Base-by-base conservation (phyloP, 768 basidiomycete species). In the Megacollybia marginata region DNA sequence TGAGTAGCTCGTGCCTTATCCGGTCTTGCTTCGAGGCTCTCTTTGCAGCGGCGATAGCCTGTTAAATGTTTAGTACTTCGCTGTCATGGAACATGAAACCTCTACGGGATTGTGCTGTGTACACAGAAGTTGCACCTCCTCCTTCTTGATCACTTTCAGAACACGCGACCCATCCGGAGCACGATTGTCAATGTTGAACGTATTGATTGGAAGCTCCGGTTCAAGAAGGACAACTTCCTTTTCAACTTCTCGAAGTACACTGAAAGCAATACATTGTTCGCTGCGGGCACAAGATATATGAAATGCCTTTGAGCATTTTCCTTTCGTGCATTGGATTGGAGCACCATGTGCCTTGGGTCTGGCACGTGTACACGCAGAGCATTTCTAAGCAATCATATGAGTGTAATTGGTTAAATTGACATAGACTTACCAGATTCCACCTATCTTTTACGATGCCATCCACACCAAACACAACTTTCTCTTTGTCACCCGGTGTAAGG, bases 281-380 rank as follows among this genome's bases (percentile, higher is more conserved):
- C 64, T 66, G 38, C 74, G 69, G 0, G 96, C 95, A 63, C 96
- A 99, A 3, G 83, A 85, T 28, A 96, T 86, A 60, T 98, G 95
- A 68, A 92, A 96, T 0, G 94, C 89, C 61, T 88, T 89, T 10
- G 88, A 75, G 58, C 94, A 97, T 68, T 93, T 95, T 42, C 92
- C 93, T 65, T 89, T 91, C 13, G 90, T 89, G 62, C 94, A 97
- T 61, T 97, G 94, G 20, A 96, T 83, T 20, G 85, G 86, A 1
- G 86, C 88, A 15, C 86, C 90, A 53, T 89, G 90, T 0, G 68
- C 70, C 58, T 84, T 88, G 10, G 71, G 64, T 33, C 75, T 74
- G 40, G 69, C 75, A 63, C 83, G 90, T n/a, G 75, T 72, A 62
- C 94, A 97, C 0, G 83, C 79, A 7, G 83, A 77, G 63, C 95